Evolutionary conservation across 768 basidiomycete species (phyloP).

Genomic region (Tylopilus intermedius): DNA sequence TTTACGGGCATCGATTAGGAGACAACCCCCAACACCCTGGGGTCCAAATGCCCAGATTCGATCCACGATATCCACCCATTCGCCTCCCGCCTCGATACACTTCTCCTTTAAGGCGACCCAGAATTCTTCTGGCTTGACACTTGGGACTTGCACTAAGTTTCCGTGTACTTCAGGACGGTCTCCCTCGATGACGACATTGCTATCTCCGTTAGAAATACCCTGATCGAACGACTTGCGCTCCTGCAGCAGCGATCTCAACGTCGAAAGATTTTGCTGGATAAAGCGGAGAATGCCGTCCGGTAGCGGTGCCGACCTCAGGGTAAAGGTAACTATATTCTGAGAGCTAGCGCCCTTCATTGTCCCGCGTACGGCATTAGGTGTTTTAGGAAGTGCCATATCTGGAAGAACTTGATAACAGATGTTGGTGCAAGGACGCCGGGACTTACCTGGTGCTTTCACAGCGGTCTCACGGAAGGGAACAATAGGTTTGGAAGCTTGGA

Average conservation of each 20-base stretch:
- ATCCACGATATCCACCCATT: slow-evolving; percentile 73
- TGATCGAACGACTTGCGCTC: slow-evolving; percentile 39
- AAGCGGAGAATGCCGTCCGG: slow-evolving; percentile 71
- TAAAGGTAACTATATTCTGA: slow-evolving; percentile 72
- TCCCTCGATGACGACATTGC: slow-evolving; percentile 25
- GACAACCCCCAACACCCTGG: slow-evolving; percentile 76
- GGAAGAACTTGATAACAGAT: slow-evolving; percentile 1
- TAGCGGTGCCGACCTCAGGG: slow-evolving; percentile 77
- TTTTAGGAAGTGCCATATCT: slow-evolving; percentile 90
- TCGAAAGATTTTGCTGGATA: slow-evolving; percentile 63
- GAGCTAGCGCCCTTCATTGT: slow-evolving; percentile 68
- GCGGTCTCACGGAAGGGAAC: slow-evolving; percentile 98
- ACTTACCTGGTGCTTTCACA: slow-evolving; percentile 65
- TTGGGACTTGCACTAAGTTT: slow-evolving; percentile 57
- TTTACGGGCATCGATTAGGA: slow-evolving; percentile 73
- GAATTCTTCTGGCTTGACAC: slow-evolving; percentile 69
- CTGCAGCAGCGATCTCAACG: slow-evolving; percentile 59
- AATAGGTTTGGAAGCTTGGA: slow-evolving; percentile 91
- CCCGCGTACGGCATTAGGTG: slow-evolving; percentile 63
- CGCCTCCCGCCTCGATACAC: slow-evolving; percentile 61
- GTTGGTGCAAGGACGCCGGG: neutral
- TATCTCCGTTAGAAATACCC: slow-evolving; percentile 13
- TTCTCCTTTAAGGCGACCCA: slow-evolving; percentile 66
- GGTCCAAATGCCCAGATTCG: slow-evolving; percentile 91
- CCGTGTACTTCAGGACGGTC: slow-evolving; percentile 46